Evolutionary conservation across 805 yeast species (phyloP), one percentile per base, ranked within the genome.

Genomic region (Candida maltosa): DNA sequence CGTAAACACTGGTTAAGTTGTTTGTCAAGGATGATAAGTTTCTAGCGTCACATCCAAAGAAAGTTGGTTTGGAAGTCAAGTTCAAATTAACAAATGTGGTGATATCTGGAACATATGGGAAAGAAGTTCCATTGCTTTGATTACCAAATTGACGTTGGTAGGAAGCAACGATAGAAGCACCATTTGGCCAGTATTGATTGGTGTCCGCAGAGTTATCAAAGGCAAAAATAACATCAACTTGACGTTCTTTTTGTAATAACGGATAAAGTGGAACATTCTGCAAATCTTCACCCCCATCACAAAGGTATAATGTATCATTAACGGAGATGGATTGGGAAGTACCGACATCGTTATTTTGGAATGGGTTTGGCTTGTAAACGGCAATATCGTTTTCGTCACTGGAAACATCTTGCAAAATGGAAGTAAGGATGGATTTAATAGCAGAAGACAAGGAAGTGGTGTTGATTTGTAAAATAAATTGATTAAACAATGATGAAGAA

Each of bases 61-160:
- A 87, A 1, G 80, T 72, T 30, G 95, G 95, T 40, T 61, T 70
- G 16, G 79, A 65, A 17, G 85, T 76, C 39, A 85, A 65, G 34
- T 83, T 82, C 44, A 62, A 49, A 37, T 72, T 69, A n/a, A 78
- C 51, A 54, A 86, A 84, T 1, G 87, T 70, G 31, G 73, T 62
- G 11, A 58, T 63, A 49, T 76, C 85, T 15, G 96, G 95, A 34
- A 87, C 89, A 47, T 80, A 75, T 7, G 96, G 95, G 69, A 83
- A 82, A 1, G 82, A 72, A 16, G 86, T 73, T 29, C 77, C 75
- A 41, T 71, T 67, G 12, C 81, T 82, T 45, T 73, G 72, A 4
- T 41, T 37, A 4, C 48, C 45, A 41, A 62, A 64, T 41, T 58
- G 69, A 37, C 69, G 46, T 32, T 54, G 38, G 38, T 53, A 65